Evolutionary conservation across 2,329 filamentous ascomycete genomes (phyloP), one percentile per base, ranked within the genome.

Genomic region (Fusarium chaquense): DNA sequence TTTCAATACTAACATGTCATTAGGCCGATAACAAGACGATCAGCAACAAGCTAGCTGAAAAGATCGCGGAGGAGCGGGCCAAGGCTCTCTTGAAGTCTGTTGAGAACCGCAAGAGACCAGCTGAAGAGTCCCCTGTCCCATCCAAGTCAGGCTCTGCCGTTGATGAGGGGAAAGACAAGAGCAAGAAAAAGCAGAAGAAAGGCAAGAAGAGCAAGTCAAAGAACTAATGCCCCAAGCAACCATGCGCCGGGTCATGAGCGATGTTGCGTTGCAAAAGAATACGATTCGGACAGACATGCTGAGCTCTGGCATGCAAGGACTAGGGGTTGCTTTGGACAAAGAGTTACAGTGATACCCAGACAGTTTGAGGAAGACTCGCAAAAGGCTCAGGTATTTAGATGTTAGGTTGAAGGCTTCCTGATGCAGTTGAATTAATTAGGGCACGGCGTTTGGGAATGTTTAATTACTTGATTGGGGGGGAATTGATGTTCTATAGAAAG

Each of bases 51-150:
- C 78, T 89, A 35, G 82, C 82, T 6, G 85, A 87, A 68, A 85
- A 86, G 77, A 85, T 89, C 66, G 84, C 86, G 3, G 86, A 85
- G 69, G 86, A 88, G 77, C 81, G 83, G 11, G 85, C 84, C 41
- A 86, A 84, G 76, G 84, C 85, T 11, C 78, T 85, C 5, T 77
- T 85, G 52, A 86, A 82, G 71, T 79, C 79, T 3, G 77, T 84
- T 6, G 80, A 82, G 65, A 83, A 84, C 41, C 68, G 73, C 74
- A 83, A 86, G 74, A 78, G 83, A 46, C 76, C 78, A 4, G 80
- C 78, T 1, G 78, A 79, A 30, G 79, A 80, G 11, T 71, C 75
- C 6, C 62, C 75, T 41, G 71, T 69, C 36, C 72, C 74, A 6
- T 66, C 75, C n/a, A 57, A 65, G 2, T 58, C 75, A 5, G 58